These are phyloP conservation scores for Leccinum subgranulosum DNA, from an alignment of 768 basidiomycete species.

Conservation along the genomic window DNA sequence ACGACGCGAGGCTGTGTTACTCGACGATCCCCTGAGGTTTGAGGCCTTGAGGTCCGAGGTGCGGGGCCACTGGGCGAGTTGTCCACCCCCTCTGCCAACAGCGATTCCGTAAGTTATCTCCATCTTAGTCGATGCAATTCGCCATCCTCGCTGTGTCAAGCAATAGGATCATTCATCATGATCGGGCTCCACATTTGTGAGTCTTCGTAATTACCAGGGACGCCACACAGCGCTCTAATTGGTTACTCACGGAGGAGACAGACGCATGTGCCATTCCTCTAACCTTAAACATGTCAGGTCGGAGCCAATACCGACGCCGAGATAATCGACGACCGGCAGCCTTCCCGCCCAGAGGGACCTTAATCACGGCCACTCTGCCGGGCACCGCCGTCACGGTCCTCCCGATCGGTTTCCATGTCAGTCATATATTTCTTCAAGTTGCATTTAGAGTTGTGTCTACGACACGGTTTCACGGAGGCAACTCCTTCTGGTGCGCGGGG, in stretches of 20 bases:
- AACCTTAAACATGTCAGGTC: slow-evolving; percentile 21
- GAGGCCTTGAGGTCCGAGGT: background rate
- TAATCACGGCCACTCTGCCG: slow-evolving; percentile 19
- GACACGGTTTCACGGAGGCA: slow-evolving; percentile 13
- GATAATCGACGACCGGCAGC: slow-evolving; percentile 19
- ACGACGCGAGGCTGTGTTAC: slow-evolving; percentile 10
- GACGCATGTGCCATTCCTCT: slow-evolving; percentile 10
- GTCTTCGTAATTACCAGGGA: slow-evolving; percentile 25
- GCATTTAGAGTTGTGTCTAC: slow-evolving; percentile 2
- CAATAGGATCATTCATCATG: slow-evolving; percentile 20
- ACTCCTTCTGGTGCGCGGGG: slow-evolving; percentile 13
- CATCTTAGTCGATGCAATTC: slow-evolving; percentile 11
- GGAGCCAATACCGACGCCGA: slow-evolving; percentile 23
- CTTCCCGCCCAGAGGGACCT: slow-evolving; percentile 7
- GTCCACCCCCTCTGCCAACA: slow-evolving; percentile 5
- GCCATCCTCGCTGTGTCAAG: slow-evolving; percentile 10
- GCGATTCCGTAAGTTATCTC: slow-evolving; percentile 17
- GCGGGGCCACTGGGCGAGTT: slow-evolving; percentile 7
- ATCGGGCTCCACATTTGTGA: slow-evolving; percentile 18
- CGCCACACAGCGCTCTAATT: slow-evolving; percentile 21
- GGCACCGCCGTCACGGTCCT: slow-evolving; percentile 24
- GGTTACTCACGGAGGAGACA: slow-evolving; percentile 22
- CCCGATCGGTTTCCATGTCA: slow-evolving; percentile 20
- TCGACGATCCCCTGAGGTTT: slow-evolving; percentile 14
- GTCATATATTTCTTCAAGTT: slow-evolving; percentile 6